These are phyloP conservation scores for Talaromyces sp. DNA, from an alignment of 2,329 filamentous ascomycete genomes.

Conservation along the genomic window DNA sequence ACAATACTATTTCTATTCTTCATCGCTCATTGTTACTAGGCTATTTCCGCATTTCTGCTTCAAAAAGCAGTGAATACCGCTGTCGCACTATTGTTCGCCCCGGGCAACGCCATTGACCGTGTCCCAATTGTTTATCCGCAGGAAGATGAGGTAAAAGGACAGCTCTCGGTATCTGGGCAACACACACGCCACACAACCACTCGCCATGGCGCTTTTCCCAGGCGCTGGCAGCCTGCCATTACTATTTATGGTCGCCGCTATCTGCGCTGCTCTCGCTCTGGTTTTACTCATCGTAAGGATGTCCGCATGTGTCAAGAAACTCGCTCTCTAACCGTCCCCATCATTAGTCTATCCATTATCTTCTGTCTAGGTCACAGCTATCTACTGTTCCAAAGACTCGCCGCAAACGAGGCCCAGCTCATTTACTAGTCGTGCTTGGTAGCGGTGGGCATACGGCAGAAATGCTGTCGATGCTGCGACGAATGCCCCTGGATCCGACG, in stretches of 20 bases:
- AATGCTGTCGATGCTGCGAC: slow-evolving; percentile 78
- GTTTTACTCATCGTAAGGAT: slow-evolving; percentile 3
- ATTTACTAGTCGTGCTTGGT: slow-evolving; percentile 77
- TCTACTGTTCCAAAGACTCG: slow-evolving; percentile 24
- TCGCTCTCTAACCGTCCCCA: background rate
- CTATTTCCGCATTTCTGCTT: background rate
- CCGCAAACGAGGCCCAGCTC: slow-evolving; percentile 34
- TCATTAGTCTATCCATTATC: slow-evolving; percentile 19
- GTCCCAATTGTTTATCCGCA: background rate
- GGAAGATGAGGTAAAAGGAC: background rate
- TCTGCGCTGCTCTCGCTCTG: background rate
- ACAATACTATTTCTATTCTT: background rate
- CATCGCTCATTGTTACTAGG: background rate
- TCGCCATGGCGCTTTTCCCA: background rate
- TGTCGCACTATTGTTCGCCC: background rate
- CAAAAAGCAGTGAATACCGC: background rate
- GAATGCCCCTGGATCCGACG: slow-evolving; percentile 43
- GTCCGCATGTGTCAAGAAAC: background rate
- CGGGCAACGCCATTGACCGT: background rate
- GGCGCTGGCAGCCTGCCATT: background rate
- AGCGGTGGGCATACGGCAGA: slow-evolving; percentile 93
- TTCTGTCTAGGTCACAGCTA: slow-evolving; percentile 25
- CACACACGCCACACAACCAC: background rate
- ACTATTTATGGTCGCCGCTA: background rate
- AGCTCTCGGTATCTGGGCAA: background rate